Evolutionary conservation across 2,329 filamentous ascomycete species (phyloP).

Genomic region (Cercospora sp.): DNA sequence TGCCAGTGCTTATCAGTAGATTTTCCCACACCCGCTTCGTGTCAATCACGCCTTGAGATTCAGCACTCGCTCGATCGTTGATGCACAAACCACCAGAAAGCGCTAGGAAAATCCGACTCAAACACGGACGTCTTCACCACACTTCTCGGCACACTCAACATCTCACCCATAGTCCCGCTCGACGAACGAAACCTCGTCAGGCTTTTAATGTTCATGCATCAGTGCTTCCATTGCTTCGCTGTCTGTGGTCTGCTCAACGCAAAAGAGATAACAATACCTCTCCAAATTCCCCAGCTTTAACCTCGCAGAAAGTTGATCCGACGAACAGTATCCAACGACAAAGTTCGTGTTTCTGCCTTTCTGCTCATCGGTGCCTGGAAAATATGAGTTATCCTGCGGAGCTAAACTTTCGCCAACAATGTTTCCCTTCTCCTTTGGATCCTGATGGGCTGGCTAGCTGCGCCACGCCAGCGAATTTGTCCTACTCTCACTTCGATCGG

Average conservation of each 20-base stretch:
- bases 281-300: constrained; percentile 37
- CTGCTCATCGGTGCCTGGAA: constrained; percentile 33
- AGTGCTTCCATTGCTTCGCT: background rate
- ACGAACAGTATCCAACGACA: background rate
- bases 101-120: too few species aligned
- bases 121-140: too few species aligned
- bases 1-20: background rate
- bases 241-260: constrained; percentile 33
- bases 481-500: background rate
- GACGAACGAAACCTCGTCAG: too few species aligned
- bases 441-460: background rate
- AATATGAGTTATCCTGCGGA: constrained; percentile 2
- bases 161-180: background rate
- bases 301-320: constrained; percentile 33
- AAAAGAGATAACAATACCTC: background rate
- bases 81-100: too few species aligned
- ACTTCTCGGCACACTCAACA: background rate
- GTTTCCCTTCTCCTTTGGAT: background rate
- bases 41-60: background rate
- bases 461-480: background rate
- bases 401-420: background rate
- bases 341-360: background rate
- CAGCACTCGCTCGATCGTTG: background rate
- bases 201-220: background rate
- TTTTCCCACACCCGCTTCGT: background rate